Percentiles rank a stretch among this genome's conserved stretches.
Conservation (phyloP, 371 early-diverging fungal species). For the Mortierella sp. region DNA sequence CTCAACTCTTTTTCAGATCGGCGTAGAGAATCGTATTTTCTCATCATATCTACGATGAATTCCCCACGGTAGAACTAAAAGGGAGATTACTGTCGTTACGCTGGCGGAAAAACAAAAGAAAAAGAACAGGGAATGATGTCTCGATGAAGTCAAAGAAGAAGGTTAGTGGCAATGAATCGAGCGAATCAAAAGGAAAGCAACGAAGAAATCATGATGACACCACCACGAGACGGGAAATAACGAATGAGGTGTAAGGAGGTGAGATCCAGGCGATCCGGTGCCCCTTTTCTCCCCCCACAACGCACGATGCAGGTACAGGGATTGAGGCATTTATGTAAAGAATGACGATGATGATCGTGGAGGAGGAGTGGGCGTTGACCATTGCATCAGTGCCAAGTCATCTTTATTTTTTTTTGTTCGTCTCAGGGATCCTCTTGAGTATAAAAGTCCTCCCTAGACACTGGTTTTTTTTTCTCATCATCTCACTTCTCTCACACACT, state of each 20-base stretch:
- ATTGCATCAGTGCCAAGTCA: conserved; percentile 4
- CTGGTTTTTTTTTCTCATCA: neutral
- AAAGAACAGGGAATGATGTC: neutral
- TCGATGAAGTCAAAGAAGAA: conserved; percentile 4
- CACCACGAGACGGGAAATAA: neutral
- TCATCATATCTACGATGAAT: neutral
- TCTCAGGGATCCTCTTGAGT: neutral
- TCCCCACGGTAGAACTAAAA: no score
- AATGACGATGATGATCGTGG: neutral
- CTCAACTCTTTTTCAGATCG: neutral
- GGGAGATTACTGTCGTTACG: neutral
- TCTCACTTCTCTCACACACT: neutral
- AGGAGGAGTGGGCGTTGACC: neutral
- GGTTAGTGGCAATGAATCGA: neutral
- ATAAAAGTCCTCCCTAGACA: neutral
- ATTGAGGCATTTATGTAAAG: neutral
- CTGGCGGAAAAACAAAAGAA: neutral
- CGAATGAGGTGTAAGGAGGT: neutral
- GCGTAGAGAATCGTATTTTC: neutral
- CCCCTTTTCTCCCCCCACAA: neutral
- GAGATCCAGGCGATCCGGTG: neutral
- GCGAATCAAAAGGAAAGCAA: neutral
- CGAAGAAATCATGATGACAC: conserved; percentile 7
- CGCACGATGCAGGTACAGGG: conserved; percentile 9
- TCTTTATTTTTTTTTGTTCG: neutral